Base-by-base conservation (phyloP, 371 early-diverging fungal species). In the Mortierella sp. region DNA sequence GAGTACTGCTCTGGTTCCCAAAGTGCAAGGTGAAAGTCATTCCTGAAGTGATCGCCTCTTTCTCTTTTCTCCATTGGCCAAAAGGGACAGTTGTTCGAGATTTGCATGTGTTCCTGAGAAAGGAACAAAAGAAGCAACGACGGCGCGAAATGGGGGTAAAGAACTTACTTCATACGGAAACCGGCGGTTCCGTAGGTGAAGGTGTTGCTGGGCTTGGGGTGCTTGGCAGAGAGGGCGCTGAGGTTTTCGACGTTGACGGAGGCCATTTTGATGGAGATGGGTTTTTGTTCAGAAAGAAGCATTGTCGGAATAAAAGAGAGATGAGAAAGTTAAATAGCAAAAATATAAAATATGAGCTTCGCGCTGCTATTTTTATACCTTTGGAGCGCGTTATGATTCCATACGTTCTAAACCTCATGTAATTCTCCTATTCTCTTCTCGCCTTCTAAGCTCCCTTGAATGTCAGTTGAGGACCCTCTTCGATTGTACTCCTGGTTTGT, bases 151-250 rank as follows among this genome's bases (percentile, higher is more conserved):
- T n/a, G n/a, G n/a, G n/a, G n/a, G n/a, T n/a, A 72, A 41, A 29
- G 4, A 7, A 85, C 88, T 85, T 90, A 93, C 94, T 90, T 91
- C 87, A 94, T 95, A 77, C 99, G 94, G 92, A 99, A 98, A 47
- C 99, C 99, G 31, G 99, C 99, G 3, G 99, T 99, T 76, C 99
- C 99, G 85, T 99, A 98, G 34, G 93, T 89, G 80, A 93, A 96
- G 63, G 76, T 87, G 64, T 80, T 68, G 22, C 73, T 77, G 9
- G 91, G 91, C 83, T 90, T 93, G 76, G 94, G 94, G 80, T 93
- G 90, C 74, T 80, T 78, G 80, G 82, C 79, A 22, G 93, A 86
- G 50, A 77, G 74, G 29, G 68, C 50, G 58, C 76, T 85, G 70
- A 87, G 79, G 72, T 74, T 75, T 26, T 81, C 68, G 70, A 78